These are phyloP conservation scores for Zygosaccharomyces siamensis DNA, from an alignment of 805 yeast genomes.

Conservation along the genomic window DNA sequence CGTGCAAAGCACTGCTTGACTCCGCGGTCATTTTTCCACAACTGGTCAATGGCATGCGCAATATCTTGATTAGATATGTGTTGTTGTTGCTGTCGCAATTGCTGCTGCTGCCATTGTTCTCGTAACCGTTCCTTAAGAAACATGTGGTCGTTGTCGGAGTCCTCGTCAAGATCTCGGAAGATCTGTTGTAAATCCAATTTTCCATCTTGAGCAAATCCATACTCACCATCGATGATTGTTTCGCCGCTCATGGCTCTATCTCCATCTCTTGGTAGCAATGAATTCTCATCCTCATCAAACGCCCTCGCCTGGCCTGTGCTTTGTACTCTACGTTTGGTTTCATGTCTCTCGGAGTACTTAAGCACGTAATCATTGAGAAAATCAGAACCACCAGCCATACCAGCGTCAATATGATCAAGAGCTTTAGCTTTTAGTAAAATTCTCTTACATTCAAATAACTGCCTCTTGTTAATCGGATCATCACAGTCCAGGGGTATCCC, in stretches of 20 bases:
- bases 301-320: constrained; percentile 52
- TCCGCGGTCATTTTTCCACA: constrained; percentile 73
- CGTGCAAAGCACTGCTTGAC: constrained; percentile 52
- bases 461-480: constrained; percentile 38
- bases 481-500: constrained; percentile 67
- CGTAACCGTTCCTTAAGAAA: constrained; percentile 18
- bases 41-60: constrained; percentile 60
- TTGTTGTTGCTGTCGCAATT: constrained; percentile 7
- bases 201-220: constrained; percentile 5
- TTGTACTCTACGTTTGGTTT: constrained; percentile 44
- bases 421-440: constrained; percentile 53
- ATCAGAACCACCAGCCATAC: constrained; percentile 59
- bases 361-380: constrained; percentile 61
- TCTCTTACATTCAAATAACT: constrained; percentile 45
- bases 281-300: constrained; percentile 20
- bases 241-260: constrained; percentile 8
- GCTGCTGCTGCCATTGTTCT: constrained; percentile 8
- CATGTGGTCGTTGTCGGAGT: constrained; percentile 25
- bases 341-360: constrained; percentile 53
- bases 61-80: constrained; percentile 44
- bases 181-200: constrained; percentile 20
- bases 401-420: constrained; percentile 57
- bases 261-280: constrained; percentile 12
- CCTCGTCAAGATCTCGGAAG: constrained; percentile 23
- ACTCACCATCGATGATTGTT: constrained; percentile 1